Evolutionary conservation across 225 moss, liverwort and hornwort genomes (phyloP).

Genomic region (Antitrichia curtipendula): DNA sequence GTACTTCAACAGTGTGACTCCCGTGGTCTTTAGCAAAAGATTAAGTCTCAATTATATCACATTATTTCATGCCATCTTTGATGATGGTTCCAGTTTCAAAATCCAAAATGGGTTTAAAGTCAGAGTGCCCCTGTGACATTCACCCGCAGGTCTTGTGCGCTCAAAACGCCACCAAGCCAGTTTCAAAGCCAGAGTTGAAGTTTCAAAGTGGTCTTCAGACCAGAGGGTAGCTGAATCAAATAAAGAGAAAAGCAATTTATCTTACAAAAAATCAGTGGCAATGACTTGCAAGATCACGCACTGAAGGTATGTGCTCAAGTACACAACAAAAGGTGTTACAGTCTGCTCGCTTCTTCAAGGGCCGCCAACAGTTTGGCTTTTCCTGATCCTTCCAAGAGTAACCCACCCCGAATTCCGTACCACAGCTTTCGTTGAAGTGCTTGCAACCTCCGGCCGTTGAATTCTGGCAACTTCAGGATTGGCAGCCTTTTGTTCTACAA

Average conservation of each 20-base stretch:
- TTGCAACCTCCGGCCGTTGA: conserved; percentile 10
- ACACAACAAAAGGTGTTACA: not conserved
- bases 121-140: not conserved
- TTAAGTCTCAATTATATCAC: not conserved
- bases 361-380: conserved; percentile 30
- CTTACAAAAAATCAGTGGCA: conserved; percentile 31
- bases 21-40: not conserved
- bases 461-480: not conserved
- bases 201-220: not conserved
- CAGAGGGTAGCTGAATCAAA: not conserved
- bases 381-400: conserved; percentile 31
- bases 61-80: not conserved
- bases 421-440: conserved; percentile 24
- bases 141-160: not conserved
- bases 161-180: not conserved
- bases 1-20: not conserved
- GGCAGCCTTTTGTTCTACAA: conserved; percentile 1
- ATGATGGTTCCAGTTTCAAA: not conserved
- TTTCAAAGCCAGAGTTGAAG: not conserved
- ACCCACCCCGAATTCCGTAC: conserved; percentile 31
- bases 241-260: conserved; percentile 14
- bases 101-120: not conserved
- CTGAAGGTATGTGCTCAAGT: not conserved
- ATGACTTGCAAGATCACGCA: conserved; percentile 2
- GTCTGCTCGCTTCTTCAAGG: not conserved